phyloP scores from a whole-genome alignment of 805 yeast species.

The Candida sithepensis region DNA sequence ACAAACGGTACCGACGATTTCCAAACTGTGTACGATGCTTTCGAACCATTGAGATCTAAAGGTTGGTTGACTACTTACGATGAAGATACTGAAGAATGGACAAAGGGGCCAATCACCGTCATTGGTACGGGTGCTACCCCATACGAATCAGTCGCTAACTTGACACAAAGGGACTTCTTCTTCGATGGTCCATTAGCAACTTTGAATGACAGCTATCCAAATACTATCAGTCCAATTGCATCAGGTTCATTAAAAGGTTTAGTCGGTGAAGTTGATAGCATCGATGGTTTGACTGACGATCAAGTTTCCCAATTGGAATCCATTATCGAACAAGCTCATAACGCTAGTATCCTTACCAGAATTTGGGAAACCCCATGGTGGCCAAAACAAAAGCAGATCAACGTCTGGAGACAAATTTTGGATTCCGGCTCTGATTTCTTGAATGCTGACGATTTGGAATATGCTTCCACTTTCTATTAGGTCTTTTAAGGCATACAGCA shows the following conservation, averaged over 20 bases:
- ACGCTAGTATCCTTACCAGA: slow-evolving; percentile 49
- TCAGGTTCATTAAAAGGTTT: slow-evolving; percentile 28
- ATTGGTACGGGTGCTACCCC: slow-evolving; percentile 69
- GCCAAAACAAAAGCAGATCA: slow-evolving; percentile 47
- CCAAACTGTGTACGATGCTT: slow-evolving; percentile 38
- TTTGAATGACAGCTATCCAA: slow-evolving; percentile 17
- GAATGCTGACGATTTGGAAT: slow-evolving; percentile 57
- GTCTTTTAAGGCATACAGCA: too few species aligned
- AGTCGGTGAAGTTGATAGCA: slow-evolving; percentile 19
- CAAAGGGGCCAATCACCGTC: slow-evolving; percentile 55
- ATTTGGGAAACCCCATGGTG: slow-evolving; percentile 72
- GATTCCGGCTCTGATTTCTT: slow-evolving; percentile 51
- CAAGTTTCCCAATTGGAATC: slow-evolving; percentile 30
- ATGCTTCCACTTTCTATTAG: slow-evolving; percentile 15
- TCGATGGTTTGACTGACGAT: slow-evolving; percentile 31
- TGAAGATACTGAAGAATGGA: slow-evolving; percentile 28
- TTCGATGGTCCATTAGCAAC: slow-evolving; percentile 49
- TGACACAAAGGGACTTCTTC: slow-evolving; percentile 36
- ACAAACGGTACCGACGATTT: slow-evolving; percentile 52
- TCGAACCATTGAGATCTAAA: slow-evolving; percentile 44
- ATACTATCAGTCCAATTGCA: slow-evolving; percentile 33
- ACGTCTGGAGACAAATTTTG: slow-evolving; percentile 47
- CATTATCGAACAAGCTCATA: slow-evolving; percentile 43
- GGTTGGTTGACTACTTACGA: slow-evolving; percentile 52
- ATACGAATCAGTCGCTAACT: slow-evolving; percentile 29